phyloP scores from a whole-genome alignment of 2,329 filamentous ascomycete genomes.

The Stachybotrys echinatus region DNA sequence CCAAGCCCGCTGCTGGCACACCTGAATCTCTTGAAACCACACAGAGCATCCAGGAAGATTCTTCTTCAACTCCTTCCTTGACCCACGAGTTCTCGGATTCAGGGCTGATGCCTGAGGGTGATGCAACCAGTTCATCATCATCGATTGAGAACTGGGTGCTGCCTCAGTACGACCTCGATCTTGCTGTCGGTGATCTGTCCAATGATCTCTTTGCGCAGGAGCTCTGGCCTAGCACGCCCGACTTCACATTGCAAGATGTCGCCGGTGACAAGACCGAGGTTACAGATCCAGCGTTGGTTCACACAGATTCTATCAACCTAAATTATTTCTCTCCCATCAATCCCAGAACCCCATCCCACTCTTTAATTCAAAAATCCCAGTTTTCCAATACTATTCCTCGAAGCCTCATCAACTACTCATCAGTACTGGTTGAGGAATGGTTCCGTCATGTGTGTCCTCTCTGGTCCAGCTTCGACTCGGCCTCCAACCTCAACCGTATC shows the following conservation, averaged over 20 bases:
- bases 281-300: neutral
- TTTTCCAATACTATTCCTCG: constrained; percentile 48
- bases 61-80: neutral
- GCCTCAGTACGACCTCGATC: neutral
- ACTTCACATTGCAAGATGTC: neutral
- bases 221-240: neutral
- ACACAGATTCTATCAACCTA: constrained; percentile 6
- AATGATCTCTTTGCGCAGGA: neutral
- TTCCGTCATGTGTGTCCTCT: constrained; percentile 33
- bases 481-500: constrained; percentile 30
- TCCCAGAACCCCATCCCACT: neutral
- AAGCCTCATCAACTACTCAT: constrained; percentile 15
- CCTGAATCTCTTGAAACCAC: neutral
- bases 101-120: neutral
- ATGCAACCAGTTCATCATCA: neutral
- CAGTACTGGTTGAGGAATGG: constrained; percentile 30
- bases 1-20: neutral
- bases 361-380: constrained; percentile 17
- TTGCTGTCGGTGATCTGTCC: neutral
- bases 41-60: neutral
- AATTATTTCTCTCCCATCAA: neutral
- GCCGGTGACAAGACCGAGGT: neutral
- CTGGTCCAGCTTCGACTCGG: constrained; percentile 36
- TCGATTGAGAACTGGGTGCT: neutral
- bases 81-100: neutral